Percentiles rank a stretch among this genome's conserved stretches.
These are phyloP conservation scores for Tricladium varicosporioides DNA, from an alignment of 2,329 filamentous ascomycete genomes.

Conservation along the genomic window DNA sequence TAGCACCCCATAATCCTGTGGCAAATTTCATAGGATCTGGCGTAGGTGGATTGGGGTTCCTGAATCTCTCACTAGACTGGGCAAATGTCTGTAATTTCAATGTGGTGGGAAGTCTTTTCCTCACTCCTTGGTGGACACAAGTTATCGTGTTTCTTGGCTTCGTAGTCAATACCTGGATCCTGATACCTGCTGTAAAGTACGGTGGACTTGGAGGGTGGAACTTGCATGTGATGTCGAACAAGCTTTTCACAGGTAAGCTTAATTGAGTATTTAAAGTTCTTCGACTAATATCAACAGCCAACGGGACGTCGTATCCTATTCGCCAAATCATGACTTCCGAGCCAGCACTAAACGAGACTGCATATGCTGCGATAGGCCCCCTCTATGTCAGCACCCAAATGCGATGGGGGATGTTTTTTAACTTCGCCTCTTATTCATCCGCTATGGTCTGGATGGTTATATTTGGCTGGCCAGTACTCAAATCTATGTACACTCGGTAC, in stretches of 20 bases:
- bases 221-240: constrained; percentile 57
- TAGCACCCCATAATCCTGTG: constrained; percentile 54
- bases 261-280: not conserved
- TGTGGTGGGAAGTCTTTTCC: constrained; percentile 46
- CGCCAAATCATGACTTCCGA: constrained; percentile 35
- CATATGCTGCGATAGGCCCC: constrained; percentile 48
- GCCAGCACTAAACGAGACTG: constrained; percentile 37
- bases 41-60: constrained; percentile 60
- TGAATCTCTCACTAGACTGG: constrained; percentile 60
- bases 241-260: constrained; percentile 46
- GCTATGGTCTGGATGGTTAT: constrained; percentile 57
- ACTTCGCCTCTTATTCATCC: constrained; percentile 57
- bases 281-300: constrained; percentile 19
- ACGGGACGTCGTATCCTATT: constrained; percentile 38
- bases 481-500: constrained; percentile 44
- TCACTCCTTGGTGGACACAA: constrained; percentile 59
- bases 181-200: constrained; percentile 58
- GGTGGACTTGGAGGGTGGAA: constrained; percentile 52
- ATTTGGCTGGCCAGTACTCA: constrained; percentile 51
- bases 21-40: constrained; percentile 61
- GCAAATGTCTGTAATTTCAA: constrained; percentile 52
- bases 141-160: constrained; percentile 55
- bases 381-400: constrained; percentile 57
- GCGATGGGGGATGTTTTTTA: constrained; percentile 59
- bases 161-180: constrained; percentile 54